Conservation (phyloP, 2,329 filamentous ascomycete genomes). For the Purpureocillium lavendulum region DNA sequence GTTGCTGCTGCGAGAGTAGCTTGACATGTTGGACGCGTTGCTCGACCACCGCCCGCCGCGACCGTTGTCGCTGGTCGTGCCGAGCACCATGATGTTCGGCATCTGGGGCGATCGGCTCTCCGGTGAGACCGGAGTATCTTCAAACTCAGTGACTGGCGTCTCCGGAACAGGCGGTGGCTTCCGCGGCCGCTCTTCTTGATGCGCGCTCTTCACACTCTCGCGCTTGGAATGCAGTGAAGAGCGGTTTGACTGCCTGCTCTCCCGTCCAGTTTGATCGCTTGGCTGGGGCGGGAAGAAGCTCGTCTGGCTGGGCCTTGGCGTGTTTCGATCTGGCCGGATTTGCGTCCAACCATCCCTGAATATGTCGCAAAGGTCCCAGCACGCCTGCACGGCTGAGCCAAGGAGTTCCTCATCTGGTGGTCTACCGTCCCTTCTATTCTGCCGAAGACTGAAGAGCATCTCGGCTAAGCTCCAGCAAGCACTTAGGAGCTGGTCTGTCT, state of each 20-base stretch:
- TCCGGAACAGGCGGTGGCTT: slow-evolving; percentile 57
- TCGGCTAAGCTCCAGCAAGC: slow-evolving; percentile 88
- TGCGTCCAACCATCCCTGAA: slow-evolving; percentile 91
- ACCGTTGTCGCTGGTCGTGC: slow-evolving; percentile 53
- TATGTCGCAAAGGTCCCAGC: slow-evolving; percentile 90
- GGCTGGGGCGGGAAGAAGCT: slow-evolving; percentile 53
- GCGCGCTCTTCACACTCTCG: slow-evolving; percentile 40
- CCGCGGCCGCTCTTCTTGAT: slow-evolving; percentile 38
- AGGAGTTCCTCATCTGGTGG: slow-evolving; percentile 74
- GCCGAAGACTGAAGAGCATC: slow-evolving; percentile 84
- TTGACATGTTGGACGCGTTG: slow-evolving; percentile 68
- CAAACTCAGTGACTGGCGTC: slow-evolving; percentile 91
- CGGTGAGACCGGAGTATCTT: slow-evolving; percentile 78
- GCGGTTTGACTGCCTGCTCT: slow-evolving; percentile 43
- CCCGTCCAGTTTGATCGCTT: slow-evolving; percentile 38
- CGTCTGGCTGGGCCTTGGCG: slow-evolving; percentile 72
- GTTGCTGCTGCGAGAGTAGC: slow-evolving; percentile 64
- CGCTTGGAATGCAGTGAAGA: slow-evolving; percentile 42
- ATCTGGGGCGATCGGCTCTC: slow-evolving; percentile 67
- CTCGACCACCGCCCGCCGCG: slow-evolving; percentile 72
- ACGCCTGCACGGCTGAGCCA: slow-evolving; percentile 81
- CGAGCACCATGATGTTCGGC: slow-evolving; percentile 83
- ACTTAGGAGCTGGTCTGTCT: slow-evolving; percentile 75
- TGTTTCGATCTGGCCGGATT: slow-evolving; percentile 75
- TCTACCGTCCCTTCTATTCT: slow-evolving; percentile 68